Evolutionary conservation across 108 stramenopile genomes (phyloP), one percentile per base, ranked within the genome.

Genomic region (Nannochloropsis oceanica): DNA sequence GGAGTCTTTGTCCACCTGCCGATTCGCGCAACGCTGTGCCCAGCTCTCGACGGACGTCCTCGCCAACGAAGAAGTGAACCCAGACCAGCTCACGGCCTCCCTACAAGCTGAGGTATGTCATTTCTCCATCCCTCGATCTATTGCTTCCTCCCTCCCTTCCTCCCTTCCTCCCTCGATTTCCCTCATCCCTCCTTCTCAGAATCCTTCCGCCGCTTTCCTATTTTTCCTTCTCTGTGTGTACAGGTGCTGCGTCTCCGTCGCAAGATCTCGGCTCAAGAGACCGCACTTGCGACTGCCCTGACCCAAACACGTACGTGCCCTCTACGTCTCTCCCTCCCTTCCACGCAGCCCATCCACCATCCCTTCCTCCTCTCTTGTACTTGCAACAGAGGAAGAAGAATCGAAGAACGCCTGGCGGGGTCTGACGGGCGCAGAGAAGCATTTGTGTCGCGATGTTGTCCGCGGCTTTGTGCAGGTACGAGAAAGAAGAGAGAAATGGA

Each of bases 21-120:
- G 89, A 27, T 91, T 91, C 42, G 91, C 86, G 27, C 91, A 88
- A 79, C 83, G 91, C 26, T 91, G 91, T 73, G 83, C 89, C 44
- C 14, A 26, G 0, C 26, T 91, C 18, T 27, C 84, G 26, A 86
- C 44, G 42, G 18, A 79, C 14, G 88, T 89, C 26, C 43, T 22
- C 27, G 85, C 81, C 43, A 91, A 91, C 84, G 81, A 84, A 44
- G 42, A 79, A 3, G 20, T 86, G 5, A n/a, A 59, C 2, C 86
- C 79, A 18, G 42, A 81, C 46, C 46, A 50, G 13, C 46, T 50
- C 13, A 50, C 14, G 14, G 46, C 46, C 46, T 50, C 46, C 46
- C 46, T 50, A 13, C 46, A 50, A 50, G 46, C 46, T 50, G 46
- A 50, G 46, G 46, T 50, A 50, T 18, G 18, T 14, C 18, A 50